phyloP scores from a whole-genome alignment of 768 basidiomycete genomes.

The Suillus sp. region DNA sequence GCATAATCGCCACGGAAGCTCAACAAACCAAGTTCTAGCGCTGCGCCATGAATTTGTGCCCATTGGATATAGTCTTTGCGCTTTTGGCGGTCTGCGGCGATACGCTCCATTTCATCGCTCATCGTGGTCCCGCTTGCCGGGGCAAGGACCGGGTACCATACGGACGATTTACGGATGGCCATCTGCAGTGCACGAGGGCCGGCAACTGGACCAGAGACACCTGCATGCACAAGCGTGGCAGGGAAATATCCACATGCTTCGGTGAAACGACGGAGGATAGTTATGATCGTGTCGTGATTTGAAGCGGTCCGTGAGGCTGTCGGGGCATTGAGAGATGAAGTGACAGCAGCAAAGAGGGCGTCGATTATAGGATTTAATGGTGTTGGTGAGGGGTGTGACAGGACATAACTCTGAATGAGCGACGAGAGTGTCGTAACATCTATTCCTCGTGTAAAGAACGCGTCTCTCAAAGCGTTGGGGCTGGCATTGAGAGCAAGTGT shows the following conservation, averaged over 20 bases:
- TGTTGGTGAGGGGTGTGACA: conserved; percentile 50
- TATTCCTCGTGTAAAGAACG: conserved; percentile 38
- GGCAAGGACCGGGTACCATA: conserved; percentile 45
- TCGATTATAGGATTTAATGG: conserved; percentile 53
- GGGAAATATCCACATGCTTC: conserved; percentile 56
- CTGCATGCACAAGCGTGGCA: conserved; percentile 52
- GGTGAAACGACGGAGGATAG: conserved; percentile 51
- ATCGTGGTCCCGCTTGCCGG: conserved; percentile 37
- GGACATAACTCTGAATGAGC: conserved; percentile 53
- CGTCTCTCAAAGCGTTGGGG: conserved; percentile 32
- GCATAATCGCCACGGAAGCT: conserved; percentile 46
- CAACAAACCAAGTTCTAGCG: conserved; percentile 59
- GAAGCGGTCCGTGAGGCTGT: conserved; percentile 37
- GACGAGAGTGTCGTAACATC: conserved; percentile 53
- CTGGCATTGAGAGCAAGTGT: conserved; percentile 33
- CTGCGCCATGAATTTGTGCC: conserved; percentile 67
- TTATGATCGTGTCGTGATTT: conserved; percentile 38
- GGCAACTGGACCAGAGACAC: conserved; percentile 54
- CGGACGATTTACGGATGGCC: conserved; percentile 57
- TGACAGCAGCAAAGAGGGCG: conserved; percentile 55
- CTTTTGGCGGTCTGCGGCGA: conserved; percentile 58
- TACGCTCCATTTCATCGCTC: conserved; percentile 63
- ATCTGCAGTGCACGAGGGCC: conserved; percentile 61
- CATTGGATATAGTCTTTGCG: conserved; percentile 67
- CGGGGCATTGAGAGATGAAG: conserved; percentile 25